phyloP scores from a whole-genome alignment of 202 grass and related monocot species.

The Zizania palustris region DNA sequence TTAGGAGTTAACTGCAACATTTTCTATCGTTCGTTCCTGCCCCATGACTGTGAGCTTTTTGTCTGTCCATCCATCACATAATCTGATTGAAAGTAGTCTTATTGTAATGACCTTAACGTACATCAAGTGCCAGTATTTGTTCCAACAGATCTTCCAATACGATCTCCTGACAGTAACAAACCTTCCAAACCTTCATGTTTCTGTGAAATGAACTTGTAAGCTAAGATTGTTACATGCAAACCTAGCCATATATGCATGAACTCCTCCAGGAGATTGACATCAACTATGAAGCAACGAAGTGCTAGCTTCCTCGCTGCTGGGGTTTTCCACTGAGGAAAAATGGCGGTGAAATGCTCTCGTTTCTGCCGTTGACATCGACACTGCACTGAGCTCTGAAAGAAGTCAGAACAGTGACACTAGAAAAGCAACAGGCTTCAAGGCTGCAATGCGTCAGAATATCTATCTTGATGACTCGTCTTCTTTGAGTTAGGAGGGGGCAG shows the following conservation, averaged over 20 bases:
- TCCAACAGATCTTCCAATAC: constrained; percentile 41
- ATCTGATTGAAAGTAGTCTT: background rate
- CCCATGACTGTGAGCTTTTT: background rate
- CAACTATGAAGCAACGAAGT: background rate
- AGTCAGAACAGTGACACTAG: constrained; percentile 1
- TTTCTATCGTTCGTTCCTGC: background rate
- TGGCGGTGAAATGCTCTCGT: background rate
- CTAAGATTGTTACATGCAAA: background rate
- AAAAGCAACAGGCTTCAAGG: background rate
- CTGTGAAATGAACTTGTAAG: constrained; percentile 24
- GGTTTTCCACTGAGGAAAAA: background rate
- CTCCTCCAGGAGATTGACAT: background rate
- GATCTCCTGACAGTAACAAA: constrained; percentile 23
- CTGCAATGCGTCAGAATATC: constrained; percentile 8
- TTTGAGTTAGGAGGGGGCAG: constrained; percentile 50
- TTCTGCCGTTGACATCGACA: constrained; percentile 3
- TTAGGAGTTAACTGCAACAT: constrained; percentile 48
- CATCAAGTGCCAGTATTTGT: constrained; percentile 41
- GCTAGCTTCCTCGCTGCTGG: background rate
- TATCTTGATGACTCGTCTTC: constrained; percentile 10
- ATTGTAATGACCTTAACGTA: constrained; percentile 25
- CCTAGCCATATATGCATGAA: background rate
- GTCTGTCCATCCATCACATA: background rate
- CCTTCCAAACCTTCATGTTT: background rate
- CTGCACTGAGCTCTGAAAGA: background rate